A percentile compares a stretch with the other conserved stretches of the same genome.
These are phyloP conservation scores for Agrostemma githago DNA, from an alignment of 148 eudicot genomes.

Conservation along the genomic window DNA sequence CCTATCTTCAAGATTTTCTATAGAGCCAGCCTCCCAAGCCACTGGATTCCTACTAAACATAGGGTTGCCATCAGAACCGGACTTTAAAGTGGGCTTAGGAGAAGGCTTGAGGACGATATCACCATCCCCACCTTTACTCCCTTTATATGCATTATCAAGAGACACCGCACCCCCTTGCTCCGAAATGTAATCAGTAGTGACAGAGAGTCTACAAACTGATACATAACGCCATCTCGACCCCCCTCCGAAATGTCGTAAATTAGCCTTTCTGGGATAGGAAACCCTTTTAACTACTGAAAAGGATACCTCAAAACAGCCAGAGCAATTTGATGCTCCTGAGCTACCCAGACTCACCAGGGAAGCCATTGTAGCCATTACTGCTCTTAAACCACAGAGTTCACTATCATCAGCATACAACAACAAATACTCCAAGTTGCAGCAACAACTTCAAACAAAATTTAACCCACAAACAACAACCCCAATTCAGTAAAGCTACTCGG, in stretches of 20 bases:
- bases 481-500: not conserved
- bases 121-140: conserved; percentile 50
- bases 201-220: conserved; percentile 74
- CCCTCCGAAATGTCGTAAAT: conserved; percentile 44
- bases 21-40: conserved; percentile 38
- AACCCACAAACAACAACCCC: conserved; percentile 16
- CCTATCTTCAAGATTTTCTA: conserved; percentile 43
- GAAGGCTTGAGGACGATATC: conserved; percentile 68
- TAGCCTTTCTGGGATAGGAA: conserved; percentile 44
- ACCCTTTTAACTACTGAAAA: conserved; percentile 47
- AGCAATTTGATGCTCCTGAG: conserved; percentile 37
- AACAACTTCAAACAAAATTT: not conserved
- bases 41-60: conserved; percentile 28
- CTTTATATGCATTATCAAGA: conserved; percentile 58
- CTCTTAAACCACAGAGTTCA: conserved; percentile 14
- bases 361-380: conserved; percentile 76
- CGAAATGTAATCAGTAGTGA: conserved; percentile 59
- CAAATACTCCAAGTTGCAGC: not conserved
- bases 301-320: conserved; percentile 53
- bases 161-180: conserved; percentile 73
- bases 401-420: conserved; percentile 22
- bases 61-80: conserved; percentile 38
- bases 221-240: conserved; percentile 67
- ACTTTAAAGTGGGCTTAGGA: conserved; percentile 62
- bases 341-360: conserved; percentile 88